Conservation (phyloP, 1,284 basidiomycete species). For the Ganoderma lingzhi region DNA sequence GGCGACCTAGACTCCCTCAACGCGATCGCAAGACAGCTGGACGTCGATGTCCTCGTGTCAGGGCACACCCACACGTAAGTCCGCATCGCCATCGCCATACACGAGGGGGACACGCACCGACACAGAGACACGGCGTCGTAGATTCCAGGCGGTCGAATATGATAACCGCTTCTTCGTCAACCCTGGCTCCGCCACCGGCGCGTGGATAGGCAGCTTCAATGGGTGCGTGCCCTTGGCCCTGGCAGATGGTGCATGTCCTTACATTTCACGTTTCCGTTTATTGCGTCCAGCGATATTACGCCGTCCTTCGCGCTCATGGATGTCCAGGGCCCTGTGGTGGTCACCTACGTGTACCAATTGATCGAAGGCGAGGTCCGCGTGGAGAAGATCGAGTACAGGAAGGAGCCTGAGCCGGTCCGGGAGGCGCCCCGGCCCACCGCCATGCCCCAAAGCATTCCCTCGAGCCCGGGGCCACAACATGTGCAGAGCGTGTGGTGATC, state of each 20-base stretch:
- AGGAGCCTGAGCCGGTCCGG: conserved; percentile 60
- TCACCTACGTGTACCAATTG: conserved; percentile 95
- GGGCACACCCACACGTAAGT: conserved; percentile 94
- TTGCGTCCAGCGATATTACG: conserved; percentile 59
- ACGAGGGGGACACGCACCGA: not conserved
- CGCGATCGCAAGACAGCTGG: conserved; percentile 92
- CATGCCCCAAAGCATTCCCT: conserved; percentile 59
- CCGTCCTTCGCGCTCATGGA: conserved; percentile 95
- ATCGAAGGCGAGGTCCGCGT: conserved; percentile 92
- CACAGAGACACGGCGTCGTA: conserved; percentile 40
- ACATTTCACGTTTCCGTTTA: not conserved
- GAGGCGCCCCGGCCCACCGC: conserved; percentile 44
- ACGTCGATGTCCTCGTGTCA: conserved; percentile 94
- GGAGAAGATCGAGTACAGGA: conserved; percentile 86
- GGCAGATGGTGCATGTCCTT: not conserved
- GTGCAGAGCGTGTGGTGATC: conserved; percentile 46
- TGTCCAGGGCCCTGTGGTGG: conserved; percentile 93
- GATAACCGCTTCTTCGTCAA: conserved; percentile 96
- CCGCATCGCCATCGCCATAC: not conserved
- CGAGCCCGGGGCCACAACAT: conserved; percentile 40
- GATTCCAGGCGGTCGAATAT: conserved; percentile 94
- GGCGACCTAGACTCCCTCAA: conserved; percentile 92
- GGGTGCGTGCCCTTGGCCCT: conserved; percentile 52
- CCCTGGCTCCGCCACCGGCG: conserved; percentile 95
- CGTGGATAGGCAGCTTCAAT: conserved; percentile 84